These are phyloP conservation scores for Schizonepeta tenuifolia DNA, from an alignment of 257 asterid species.

Conservation along the genomic window DNA sequence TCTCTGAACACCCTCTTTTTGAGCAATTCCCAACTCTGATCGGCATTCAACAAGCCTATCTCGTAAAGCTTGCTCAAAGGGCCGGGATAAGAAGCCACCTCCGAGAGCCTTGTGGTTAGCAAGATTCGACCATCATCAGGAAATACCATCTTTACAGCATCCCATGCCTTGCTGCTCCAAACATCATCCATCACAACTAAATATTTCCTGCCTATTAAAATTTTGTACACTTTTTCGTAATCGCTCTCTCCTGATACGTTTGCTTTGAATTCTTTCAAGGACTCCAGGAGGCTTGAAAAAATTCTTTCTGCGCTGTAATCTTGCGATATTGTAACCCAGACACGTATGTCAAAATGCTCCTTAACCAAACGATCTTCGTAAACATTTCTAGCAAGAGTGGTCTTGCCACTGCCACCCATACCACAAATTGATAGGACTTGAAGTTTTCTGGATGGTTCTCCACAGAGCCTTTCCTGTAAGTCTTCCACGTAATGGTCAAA, in stretches of 20 bases:
- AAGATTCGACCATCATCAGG: neutral
- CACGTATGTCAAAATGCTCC: neutral
- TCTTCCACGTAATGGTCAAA: neutral
- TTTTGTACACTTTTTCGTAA: neutral
- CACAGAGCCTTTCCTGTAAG: constrained; percentile 5
- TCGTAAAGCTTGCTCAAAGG: neutral
- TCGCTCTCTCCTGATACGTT: neutral
- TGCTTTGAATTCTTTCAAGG: neutral
- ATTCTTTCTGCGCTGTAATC: neutral
- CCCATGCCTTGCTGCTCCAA: neutral
- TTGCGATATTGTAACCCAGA: constrained; percentile 32
- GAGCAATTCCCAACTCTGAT: constrained; percentile 12
- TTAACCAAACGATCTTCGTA: constrained; percentile 1
- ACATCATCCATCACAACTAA: constrained; percentile 1
- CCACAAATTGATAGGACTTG: constrained; percentile 27
- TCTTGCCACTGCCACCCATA: constrained; percentile 39
- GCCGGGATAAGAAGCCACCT: constrained; percentile 23
- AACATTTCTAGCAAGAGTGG: constrained; percentile 31
- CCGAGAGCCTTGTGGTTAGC: neutral
- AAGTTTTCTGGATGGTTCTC: neutral
- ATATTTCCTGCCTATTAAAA: neutral
- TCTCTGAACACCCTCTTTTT: neutral
- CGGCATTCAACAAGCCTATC: neutral
- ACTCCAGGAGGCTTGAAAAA: neutral
- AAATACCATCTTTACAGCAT: neutral